Conservation (phyloP, 2,329 filamentous ascomycete genomes). For the Alternaria brassicicola region DNA sequence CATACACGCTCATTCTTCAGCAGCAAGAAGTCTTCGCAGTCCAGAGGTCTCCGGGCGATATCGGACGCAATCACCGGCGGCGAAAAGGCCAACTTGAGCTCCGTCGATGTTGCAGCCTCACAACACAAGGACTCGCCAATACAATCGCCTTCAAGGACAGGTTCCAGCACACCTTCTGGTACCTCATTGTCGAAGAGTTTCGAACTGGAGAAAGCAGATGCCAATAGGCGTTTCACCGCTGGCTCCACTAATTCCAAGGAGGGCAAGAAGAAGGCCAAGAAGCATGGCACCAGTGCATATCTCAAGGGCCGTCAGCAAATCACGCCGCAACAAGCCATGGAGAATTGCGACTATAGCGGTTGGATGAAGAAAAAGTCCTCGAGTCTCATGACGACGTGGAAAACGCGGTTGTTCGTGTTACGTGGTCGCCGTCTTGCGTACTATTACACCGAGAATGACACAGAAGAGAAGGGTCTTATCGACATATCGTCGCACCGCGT, state of each 20-base stretch:
- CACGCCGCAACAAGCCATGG: constrained; percentile 80
- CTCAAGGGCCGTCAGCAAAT: constrained; percentile 83
- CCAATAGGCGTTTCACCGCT: constrained; percentile 46
- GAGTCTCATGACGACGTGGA: constrained; percentile 97
- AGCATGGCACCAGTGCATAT: constrained; percentile 96
- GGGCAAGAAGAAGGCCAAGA: constrained; percentile 64
- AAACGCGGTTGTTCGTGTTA: constrained; percentile 91
- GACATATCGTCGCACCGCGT: constrained; percentile 98
- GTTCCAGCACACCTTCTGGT: constrained; percentile 70
- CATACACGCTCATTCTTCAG: constrained; percentile 48
- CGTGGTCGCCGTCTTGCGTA: constrained; percentile 91
- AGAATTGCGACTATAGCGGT: constrained; percentile 87
- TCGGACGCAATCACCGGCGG: constrained; percentile 71
- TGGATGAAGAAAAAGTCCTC: constrained; percentile 99
- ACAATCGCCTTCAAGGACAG: constrained; percentile 74
- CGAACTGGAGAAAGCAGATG: constrained; percentile 75
- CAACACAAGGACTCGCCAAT: constrained; percentile 59
- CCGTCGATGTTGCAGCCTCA: constrained; percentile 49
- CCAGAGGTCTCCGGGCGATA: constrained; percentile 79
- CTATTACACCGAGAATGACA: constrained; percentile 93
- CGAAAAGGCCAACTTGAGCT: constrained; percentile 57
- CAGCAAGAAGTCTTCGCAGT: constrained; percentile 46
- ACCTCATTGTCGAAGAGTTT: constrained; percentile 69
- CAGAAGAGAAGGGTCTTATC: constrained; percentile 91
- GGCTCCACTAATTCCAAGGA: constrained; percentile 52